Conservation (phyloP, 768 basidiomycete species). For the Russula brevipes region DNA sequence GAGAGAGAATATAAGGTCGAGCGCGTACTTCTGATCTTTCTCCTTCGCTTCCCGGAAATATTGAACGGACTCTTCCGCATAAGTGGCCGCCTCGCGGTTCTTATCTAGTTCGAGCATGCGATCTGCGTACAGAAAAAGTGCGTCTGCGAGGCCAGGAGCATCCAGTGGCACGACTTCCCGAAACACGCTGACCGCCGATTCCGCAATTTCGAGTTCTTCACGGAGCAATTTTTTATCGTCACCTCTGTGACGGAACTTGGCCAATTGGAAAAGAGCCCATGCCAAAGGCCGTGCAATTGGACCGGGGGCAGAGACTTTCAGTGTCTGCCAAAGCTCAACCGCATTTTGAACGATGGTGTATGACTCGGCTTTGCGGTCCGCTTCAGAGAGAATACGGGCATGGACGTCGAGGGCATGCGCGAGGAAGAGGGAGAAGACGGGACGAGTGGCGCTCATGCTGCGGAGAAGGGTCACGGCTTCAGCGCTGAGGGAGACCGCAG, state of each 20-base stretch:
- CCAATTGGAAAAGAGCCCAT: background rate
- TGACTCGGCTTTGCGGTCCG: constrained; percentile 3
- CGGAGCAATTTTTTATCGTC: background rate
- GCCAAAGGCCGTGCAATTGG: constrained; percentile 5
- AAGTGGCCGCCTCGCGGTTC: constrained; percentile 10
- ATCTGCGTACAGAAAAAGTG: constrained; percentile 3
- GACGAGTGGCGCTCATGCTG: background rate
- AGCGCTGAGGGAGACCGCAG: background rate
- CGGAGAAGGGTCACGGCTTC: constrained; percentile 6
- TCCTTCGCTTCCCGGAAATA: constrained; percentile 14
- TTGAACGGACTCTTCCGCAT: constrained; percentile 14
- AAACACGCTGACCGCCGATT: constrained; percentile 6
- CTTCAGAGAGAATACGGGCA: constrained; percentile 7
- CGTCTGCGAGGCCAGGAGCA: constrained; percentile 10
- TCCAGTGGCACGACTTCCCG: constrained; percentile 6
- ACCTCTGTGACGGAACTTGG: constrained; percentile 1
- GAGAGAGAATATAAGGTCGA: constrained; percentile 14
- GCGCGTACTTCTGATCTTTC: background rate
- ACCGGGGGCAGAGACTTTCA: background rate
- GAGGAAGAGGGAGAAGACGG: constrained; percentile 7
- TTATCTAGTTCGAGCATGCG: constrained; percentile 18
- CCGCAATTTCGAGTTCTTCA: background rate
- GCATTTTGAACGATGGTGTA: background rate
- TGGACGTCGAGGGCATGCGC: constrained; percentile 7
- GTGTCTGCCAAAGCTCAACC: constrained; percentile 5